Percentiles rank a stretch among this genome's conserved stretches.
phyloP scores from a whole-genome alignment of 1,284 basidiomycete species.

The Moniliella sp. region DNA sequence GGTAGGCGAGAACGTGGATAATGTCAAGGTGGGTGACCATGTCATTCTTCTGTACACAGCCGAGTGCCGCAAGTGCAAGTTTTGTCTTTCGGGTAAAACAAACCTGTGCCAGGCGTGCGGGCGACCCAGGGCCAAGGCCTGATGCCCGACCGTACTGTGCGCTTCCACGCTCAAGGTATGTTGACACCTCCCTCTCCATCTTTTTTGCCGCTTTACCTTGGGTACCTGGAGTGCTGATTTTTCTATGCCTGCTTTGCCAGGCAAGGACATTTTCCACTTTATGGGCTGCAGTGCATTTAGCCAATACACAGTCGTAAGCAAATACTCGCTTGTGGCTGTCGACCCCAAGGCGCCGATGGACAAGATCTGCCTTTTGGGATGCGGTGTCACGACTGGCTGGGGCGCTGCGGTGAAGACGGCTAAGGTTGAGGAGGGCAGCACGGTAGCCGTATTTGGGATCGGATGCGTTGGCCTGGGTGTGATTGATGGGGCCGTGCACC shows the following conservation, averaged over 20 bases:
- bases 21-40: constrained; percentile 46
- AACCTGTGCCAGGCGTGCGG: constrained; percentile 52
- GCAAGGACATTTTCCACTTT: constrained; percentile 72
- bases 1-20: constrained; percentile 73
- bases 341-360: constrained; percentile 65
- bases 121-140: constrained; percentile 82
- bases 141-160: constrained; percentile 74
- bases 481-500: constrained; percentile 46
- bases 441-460: constrained; percentile 79
- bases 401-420: constrained; percentile 52
- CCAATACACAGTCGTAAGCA: constrained; percentile 93
- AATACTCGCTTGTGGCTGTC: constrained; percentile 83
- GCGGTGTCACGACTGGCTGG: constrained; percentile 93
- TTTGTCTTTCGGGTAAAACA: constrained; percentile 96
- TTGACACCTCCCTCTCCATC: too few relatives aligned
- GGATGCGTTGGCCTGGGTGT: constrained; percentile 90
- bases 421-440: constrained; percentile 42
- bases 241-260: too few relatives aligned
- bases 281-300: constrained; percentile 98
- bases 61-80: constrained; percentile 37
- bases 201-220: too few relatives aligned
- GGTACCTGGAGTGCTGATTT: too few relatives aligned
- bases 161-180: too few relatives aligned
- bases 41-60: constrained; percentile 51
- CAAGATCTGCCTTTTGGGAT: constrained; percentile 72